Base-by-base conservation (phyloP, 2,329 filamentous ascomycete species). In the Diaporthe eres region DNA sequence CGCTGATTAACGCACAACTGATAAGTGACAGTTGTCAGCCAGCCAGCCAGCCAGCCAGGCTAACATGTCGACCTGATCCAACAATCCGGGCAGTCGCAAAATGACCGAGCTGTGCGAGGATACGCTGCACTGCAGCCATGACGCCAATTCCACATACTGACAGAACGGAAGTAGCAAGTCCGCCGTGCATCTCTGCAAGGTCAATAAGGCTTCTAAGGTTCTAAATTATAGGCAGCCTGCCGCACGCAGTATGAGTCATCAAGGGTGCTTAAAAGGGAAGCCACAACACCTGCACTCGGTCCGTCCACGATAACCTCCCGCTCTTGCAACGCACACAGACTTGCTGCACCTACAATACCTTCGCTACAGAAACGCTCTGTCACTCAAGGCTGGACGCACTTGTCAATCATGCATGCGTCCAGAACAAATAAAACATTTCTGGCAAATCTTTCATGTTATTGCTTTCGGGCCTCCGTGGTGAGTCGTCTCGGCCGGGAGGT, bases 51-150 rank as follows among this genome's bases (percentile, higher is more conserved):
- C 53, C 53, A 57, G 28, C 17, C 37, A n/a, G 34, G 4, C 63
- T n/a, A 51, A 17, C 31, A 37, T 9, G 44, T 28, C 63, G 31
- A 28, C 31, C n/a, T 55, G 65, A 22, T 53, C 65, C 65, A 34
- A 55, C 31, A 42, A 22, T 13, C 49, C 37, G 65, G 49, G 31
- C 49, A 53, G 65, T 70, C 34, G 55, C 65, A 25, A n/a, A 31
- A 31, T 22, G 28, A 39, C 65, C 65, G 65, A 70, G 34, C n/a
- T 53, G 37, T 42, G n/a, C 65, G 47, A 65, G 39, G 39, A 19
- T n/a, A 70, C 31, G 42, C 49, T 44, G 60, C 15, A 55, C 61
- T 13, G 25, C 34, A 13, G 31, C 10, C 65, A 28, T 39, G 47
- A 39, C 34, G n/a, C 65, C 31, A 68, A 39, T n/a, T 34, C 42